Evolutionary conservation across 176 grass and related monocot species (phyloP).

Genomic region (Paspalum vaginatum): DNA sequence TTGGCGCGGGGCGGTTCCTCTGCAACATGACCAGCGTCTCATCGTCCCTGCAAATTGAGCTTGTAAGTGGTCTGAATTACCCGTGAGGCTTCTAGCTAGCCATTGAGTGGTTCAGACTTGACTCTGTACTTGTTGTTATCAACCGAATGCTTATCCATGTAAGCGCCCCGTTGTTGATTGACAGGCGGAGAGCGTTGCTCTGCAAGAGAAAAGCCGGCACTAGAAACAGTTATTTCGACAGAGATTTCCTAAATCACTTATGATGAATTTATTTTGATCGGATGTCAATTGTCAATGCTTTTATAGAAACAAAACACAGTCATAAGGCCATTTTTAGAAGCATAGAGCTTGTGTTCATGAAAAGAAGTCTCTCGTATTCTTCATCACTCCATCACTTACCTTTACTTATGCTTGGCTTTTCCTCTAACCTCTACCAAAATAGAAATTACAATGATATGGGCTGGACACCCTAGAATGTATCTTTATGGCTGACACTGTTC

Average conservation of each 20-base stretch:
- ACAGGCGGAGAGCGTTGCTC: neutral
- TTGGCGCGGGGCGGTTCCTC: constrained; percentile 60
- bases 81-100: neutral
- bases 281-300: neutral
- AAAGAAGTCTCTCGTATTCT: constrained; percentile 18
- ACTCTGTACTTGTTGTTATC: neutral
- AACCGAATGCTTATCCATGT: neutral
- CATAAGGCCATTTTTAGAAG: neutral
- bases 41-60: constrained; percentile 87
- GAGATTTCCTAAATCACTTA: neutral
- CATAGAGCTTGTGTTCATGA: neutral
- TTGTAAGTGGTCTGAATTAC: constrained; percentile 53
- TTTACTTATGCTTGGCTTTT: constrained; percentile 15
- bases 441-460: neutral
- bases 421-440: constrained; percentile 13
- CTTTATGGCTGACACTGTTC: neutral
- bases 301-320: constrained; percentile 6
- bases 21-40: constrained; percentile 81
- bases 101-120: neutral
- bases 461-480: constrained; percentile 5
- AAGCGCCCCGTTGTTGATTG: neutral
- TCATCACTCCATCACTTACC: constrained; percentile 15
- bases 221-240: neutral
- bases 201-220: neutral
- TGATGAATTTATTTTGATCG: neutral